These are phyloP conservation scores for Penicillium nordicum DNA, from an alignment of 2,329 filamentous ascomycete species.

Conservation along the genomic window DNA sequence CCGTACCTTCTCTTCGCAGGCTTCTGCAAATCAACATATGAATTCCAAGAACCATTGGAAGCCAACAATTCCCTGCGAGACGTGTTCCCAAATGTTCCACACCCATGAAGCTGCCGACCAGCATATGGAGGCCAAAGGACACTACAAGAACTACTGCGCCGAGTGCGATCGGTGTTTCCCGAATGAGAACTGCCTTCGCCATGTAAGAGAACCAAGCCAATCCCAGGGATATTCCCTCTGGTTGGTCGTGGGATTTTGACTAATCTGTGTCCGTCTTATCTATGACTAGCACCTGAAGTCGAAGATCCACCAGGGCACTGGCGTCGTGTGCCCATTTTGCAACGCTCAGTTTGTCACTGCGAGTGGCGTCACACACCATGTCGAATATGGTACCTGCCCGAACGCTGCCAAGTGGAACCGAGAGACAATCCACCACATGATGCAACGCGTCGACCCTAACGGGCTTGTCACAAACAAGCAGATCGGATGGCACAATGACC, in stretches of 20 bases:
- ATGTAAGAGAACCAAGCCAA: slow-evolving; percentile 14
- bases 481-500: slow-evolving; percentile 45
- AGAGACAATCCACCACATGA: slow-evolving; percentile 46
- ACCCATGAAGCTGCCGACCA: slow-evolving; percentile 12
- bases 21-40: slow-evolving; percentile 25
- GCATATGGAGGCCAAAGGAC: slow-evolving; percentile 23
- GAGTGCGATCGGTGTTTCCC: slow-evolving; percentile 29
- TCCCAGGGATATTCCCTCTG: not conserved
- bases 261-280: not conserved
- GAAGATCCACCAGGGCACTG: slow-evolving; percentile 44
- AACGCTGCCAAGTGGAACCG: slow-evolving; percentile 47
- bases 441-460: slow-evolving; percentile 48
- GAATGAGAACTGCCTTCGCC: slow-evolving; percentile 31
- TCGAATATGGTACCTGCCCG: slow-evolving; percentile 54
- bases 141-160: slow-evolving; percentile 29
- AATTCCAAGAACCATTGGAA: not conserved
- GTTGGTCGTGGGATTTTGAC: not conserved
- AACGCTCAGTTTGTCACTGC: slow-evolving; percentile 45
- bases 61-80: not conserved
- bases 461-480: slow-evolving; percentile 53
- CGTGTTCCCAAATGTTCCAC: not conserved
- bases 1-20: slow-evolving; percentile 11
- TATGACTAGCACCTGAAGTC: slow-evolving; percentile 53
- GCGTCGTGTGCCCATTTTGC: slow-evolving; percentile 57
- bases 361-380: slow-evolving; percentile 51